Base-by-base conservation (phyloP, 768 basidiomycete species). In the Boletus eberwhitei region DNA sequence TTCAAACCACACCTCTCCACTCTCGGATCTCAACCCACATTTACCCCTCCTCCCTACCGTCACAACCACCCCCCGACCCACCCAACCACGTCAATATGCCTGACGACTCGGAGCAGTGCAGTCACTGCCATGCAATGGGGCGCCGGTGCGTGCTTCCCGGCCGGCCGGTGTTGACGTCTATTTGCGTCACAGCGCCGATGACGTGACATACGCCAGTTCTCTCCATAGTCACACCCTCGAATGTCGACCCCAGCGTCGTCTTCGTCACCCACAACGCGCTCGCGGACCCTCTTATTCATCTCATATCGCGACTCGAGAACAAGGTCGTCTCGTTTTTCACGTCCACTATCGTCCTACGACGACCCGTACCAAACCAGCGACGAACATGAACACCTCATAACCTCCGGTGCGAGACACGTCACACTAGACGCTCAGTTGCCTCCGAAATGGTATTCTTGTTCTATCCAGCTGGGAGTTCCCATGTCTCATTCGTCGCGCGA, bases 251-350 rank as follows among this genome's bases (percentile, higher is more conserved):
- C 59, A 12, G 47, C 60, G 50, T 62, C 60, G 61, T 68, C 73
- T 29, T 67, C 70, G 31, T 67, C 71, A 52, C 75, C 75, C 39
- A 81, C 84, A 38, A 93, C 89, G 35, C 87, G 96, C 62, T 93
- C 91, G 2, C 74, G 96, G 44, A 98, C 96, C 3, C 82, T 92
- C 50, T 83, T 98, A 64, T 98, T 98, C 73, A 87, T 95, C 56
- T 96, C 94, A 7, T 93, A 90, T 73, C 82, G 96, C 56, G 90
- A 95, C 74, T 91, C 92, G 5, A 78, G 77, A 42, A 76, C 81
- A 22, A 76, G 57, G 16, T 67, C 73, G 0, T 68, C 69, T 17
- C 73, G 80, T 48, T 74, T 74, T 38, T 74, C 79, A 7, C 74
- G 75, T 45, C 61, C 73, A 14, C 67, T 60, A n/a, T 68, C 70